Evolutionary conservation across 2,329 filamentous ascomycete species (phyloP).

Genomic region (Lachnellula suecica): DNA sequence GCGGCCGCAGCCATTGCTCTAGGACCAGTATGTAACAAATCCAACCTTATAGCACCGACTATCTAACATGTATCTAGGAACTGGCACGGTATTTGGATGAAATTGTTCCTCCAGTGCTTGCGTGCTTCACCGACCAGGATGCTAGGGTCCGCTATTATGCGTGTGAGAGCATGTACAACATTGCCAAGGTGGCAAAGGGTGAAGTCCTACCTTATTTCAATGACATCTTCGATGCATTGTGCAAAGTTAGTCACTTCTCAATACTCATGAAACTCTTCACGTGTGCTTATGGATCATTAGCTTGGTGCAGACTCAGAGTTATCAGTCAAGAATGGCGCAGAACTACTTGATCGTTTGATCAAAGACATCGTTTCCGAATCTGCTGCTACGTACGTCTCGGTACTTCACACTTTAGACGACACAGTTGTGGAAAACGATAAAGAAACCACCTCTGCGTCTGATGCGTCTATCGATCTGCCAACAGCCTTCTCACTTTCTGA

Average conservation of each 20-base stretch:
- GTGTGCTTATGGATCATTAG: conserved; percentile 44
- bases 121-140: conserved; percentile 98
- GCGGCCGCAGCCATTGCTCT: conserved; percentile 95
- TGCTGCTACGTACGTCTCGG: conserved; percentile 89
- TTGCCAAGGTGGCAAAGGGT: conserved; percentile 97
- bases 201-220: conserved; percentile 98
- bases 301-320: conserved; percentile 93
- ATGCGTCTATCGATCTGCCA: conserved; percentile 54
- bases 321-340: conserved; percentile 96
- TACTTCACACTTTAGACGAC: conserved; percentile 65
- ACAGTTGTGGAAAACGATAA: conserved; percentile 50
- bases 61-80: conserved; percentile 47
- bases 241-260: conserved; percentile 64
- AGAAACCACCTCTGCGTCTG: conserved; percentile 41
- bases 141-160: conserved; percentile 96
- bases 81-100: conserved; percentile 87
- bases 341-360: conserved; percentile 88
- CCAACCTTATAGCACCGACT: not conserved
- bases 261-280: not conserved
- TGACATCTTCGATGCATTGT: conserved; percentile 94
- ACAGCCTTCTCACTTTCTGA: conserved; percentile 88
- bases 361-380: conserved; percentile 97
- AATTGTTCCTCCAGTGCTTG: conserved; percentile 93
- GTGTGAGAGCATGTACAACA: conserved; percentile 99
- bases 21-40: conserved; percentile 67